Evolutionary conservation across 2,329 filamentous ascomycete genomes (phyloP).

Genomic region (Coniochaeta hoffmannii): DNA sequence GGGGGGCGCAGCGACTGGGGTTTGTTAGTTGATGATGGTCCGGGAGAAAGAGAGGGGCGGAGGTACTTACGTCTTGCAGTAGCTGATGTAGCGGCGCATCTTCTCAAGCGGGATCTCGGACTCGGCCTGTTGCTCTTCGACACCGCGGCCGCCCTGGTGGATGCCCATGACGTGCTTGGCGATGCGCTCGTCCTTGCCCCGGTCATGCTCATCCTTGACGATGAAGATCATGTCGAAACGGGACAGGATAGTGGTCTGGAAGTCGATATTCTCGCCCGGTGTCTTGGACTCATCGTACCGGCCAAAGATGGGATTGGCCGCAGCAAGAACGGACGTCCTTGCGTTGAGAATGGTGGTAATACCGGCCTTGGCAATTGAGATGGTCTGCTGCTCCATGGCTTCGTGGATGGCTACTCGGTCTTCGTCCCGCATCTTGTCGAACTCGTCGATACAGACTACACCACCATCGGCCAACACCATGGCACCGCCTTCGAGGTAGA

Average conservation of each 20-base stretch:
- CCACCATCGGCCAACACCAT: constrained; percentile 98
- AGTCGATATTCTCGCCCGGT: constrained; percentile 97
- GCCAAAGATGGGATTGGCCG: constrained; percentile 95
- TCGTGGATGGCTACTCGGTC: constrained; percentile 97
- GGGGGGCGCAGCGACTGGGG: constrained; percentile 76
- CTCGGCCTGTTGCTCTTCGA: constrained; percentile 73
- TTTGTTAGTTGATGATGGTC: constrained; percentile 19
- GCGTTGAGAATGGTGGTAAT: constrained; percentile 98
- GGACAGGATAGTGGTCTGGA: constrained; percentile 95
- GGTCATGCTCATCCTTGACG: constrained; percentile 88
- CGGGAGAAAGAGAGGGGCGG: neutral
- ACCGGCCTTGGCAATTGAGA: constrained; percentile 96
- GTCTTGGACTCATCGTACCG: constrained; percentile 98
- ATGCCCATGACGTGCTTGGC: constrained; percentile 96
- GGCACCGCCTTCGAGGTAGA: constrained; percentile 95
- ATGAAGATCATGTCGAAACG: constrained; percentile 99
- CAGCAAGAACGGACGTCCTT: constrained; percentile 87
- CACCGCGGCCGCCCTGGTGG: constrained; percentile 82
- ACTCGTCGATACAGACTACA: constrained; percentile 97
- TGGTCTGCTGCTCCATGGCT: constrained; percentile 99
- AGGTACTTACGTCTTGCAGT: constrained; percentile 79
- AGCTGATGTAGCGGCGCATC: constrained; percentile 95
- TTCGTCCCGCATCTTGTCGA: constrained; percentile 99
- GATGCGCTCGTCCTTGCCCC: constrained; percentile 83
- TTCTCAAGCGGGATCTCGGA: constrained; percentile 91